Evolutionary conservation across 345 rosid genomes (phyloP), one percentile per base, ranked within the genome.

Genomic region (Sisymbrium altissimum): DNA sequence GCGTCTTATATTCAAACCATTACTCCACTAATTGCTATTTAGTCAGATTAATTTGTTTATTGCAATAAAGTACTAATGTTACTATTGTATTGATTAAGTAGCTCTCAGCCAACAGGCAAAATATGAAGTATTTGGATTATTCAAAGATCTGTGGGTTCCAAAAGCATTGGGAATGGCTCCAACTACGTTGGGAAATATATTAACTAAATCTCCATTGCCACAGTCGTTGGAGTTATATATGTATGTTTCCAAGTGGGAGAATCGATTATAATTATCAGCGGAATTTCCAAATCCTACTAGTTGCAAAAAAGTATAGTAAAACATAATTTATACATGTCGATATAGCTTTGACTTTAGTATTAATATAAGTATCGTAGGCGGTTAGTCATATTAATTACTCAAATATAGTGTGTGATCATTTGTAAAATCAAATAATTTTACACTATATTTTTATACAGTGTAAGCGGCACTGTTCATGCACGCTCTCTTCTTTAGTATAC

Each of bases 101-200:
- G 70, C 70, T 76, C 60, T 76, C 80, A 64, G 44, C 71, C 71
- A 76, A 63, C 64, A 62, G n/a, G 49, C 68, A 61, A 50, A 59
- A n/a, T 1, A 18, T 62, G 13, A 39, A 14, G 17, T 13, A 10
- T 7, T 43, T 73, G 48, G 39, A 61, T 62, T 76, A 63, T 70
- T 76, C 38, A 76, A 76, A 63, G 19, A 70, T 76, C 12, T 56
- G 53, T 70, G 58, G 52, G 39, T 71, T 77, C 80, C 76, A 57
- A 77, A 70, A 77, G 67, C 76, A 70, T 77, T 57, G 80, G 80
- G 72, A 70, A 57, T 64, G 72, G 67, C 76, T 77, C 72, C 76
- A 48, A 71, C 76, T 71, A 49, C 72, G 2, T 39, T 64, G 80
- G 76, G 54, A 70, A 5, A 46, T 69, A 55, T 62, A 76, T 44